Conservation (phyloP, 208 protist species). For the Naegleria fowleri region DNA sequence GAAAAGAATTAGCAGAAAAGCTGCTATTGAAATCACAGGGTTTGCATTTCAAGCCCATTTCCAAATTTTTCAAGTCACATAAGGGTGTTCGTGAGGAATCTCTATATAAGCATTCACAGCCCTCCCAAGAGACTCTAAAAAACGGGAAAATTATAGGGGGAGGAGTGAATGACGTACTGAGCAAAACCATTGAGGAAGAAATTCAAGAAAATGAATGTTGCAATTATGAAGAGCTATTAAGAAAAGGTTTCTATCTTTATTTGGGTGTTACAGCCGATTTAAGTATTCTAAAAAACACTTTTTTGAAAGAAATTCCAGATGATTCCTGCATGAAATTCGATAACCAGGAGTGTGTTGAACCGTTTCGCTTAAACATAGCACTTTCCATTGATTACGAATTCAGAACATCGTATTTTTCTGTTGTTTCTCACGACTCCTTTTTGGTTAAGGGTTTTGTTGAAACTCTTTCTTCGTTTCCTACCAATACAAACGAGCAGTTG, state of each 20-base stretch:
- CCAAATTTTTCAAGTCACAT: not conserved
- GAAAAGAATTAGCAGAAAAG: not conserved
- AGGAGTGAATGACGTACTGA: not conserved
- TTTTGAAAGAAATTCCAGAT: too few species aligned
- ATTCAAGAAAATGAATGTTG: not conserved
- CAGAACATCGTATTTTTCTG: not conserved
- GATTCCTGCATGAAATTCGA: not conserved
- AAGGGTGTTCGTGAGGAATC: too few species aligned
- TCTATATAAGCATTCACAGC: too few species aligned
- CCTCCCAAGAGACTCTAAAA: not conserved
- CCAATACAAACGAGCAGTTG: not conserved
- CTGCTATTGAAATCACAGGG: not conserved
- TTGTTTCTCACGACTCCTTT: too few species aligned
- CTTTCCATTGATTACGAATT: not conserved
- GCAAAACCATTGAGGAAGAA: not conserved
- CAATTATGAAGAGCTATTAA: not conserved
- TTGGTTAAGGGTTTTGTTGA: not conserved
- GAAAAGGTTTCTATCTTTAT: not conserved
- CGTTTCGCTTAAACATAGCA: not conserved
- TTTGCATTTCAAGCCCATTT: not conserved
- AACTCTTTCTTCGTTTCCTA: not conserved
- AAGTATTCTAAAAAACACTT: too few species aligned
- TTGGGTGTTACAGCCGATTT: not conserved
- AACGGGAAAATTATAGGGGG: not conserved
- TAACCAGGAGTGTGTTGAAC: not conserved